Base-by-base conservation (phyloP, 225 moss, liverwort and hornwort genomes). In the Rhytidiadelphus loreus region DNA sequence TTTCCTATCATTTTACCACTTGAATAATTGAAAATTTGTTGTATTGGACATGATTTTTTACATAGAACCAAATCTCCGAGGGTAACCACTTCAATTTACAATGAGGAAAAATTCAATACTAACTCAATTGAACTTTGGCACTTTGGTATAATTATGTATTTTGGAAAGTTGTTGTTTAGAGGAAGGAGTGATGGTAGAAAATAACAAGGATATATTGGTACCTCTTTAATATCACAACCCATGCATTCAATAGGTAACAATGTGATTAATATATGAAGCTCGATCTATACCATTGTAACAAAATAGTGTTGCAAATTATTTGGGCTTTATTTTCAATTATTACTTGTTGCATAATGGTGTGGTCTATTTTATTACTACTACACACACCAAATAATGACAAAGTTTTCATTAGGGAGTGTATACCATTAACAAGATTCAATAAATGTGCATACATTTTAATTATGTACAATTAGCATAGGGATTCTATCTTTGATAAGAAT, bases 1-100 rank as follows among this genome's bases (percentile, higher is more conserved):
- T 77, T n/a, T 25, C 1, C 8, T 5, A 35, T 37, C 6, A 55
- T 13, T 55, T 48, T 55, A 4, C 6, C 9, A 24, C 4, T 55
- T 55, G 9, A 1, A 25, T 6, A 37, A 24, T 37, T 55, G 25
- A 14, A 37, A 9, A 3, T 77, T 37, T 55, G 6, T 55, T 0
- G 3, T 16, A 2, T 55, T 37, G 4, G 0, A 0, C 2, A 6
- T 24, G 6, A 15, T 77, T 0, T 0, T 37, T 9, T 16, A 25
- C 0, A 16, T 55, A 6, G 19, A 14, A 8, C 8, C 6, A 23
- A 53, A 33, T 24, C 4, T 37, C 5, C 0, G 35, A 77, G 8
- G 1, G 3, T 0, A 23, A 6, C 3, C 0, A 24, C 9, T 55
- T 77, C 8, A 53, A 53, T 53, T 53, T 24, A 25, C 10, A 77